Percentiles rank a stretch among this genome's conserved stretches.
Evolutionary conservation across 2,329 filamentous ascomycete species (phyloP).

Genomic region (Fusarium sarcochroum): DNA sequence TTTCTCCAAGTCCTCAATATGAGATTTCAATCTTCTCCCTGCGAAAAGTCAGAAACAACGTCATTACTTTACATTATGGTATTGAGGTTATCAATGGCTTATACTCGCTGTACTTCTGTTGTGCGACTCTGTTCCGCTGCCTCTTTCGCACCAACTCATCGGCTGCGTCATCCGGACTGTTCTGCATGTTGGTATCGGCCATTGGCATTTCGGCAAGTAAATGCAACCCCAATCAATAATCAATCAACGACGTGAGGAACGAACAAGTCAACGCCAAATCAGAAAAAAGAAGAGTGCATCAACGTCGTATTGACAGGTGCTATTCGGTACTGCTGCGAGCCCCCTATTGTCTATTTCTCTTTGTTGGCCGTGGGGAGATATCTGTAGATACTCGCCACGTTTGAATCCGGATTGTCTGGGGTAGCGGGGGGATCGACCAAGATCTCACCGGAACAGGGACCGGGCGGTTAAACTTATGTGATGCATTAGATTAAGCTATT

Average conservation of each 20-base stretch:
- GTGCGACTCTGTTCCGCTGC: neutral
- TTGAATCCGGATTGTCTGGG: neutral
- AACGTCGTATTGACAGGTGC: neutral
- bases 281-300: neutral
- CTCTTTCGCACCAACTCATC: neutral
- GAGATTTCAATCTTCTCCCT: neutral
- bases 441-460: neutral
- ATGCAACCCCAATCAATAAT: neutral
- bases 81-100: neutral
- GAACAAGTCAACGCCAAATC: neutral
- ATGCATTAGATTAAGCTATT: neutral
- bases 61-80: neutral
- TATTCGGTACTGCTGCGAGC: neutral
- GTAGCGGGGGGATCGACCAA: neutral
- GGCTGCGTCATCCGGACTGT: neutral
- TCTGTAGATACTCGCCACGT: neutral
- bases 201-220: neutral
- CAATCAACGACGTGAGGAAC: neutral
- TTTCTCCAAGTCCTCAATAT: neutral
- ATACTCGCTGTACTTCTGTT: neutral
- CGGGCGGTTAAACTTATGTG: neutral
- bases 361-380: neutral
- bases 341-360: neutral
- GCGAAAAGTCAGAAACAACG: neutral
- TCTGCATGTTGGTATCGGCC: neutral